A percentile compares a stretch with the other conserved stretches of the same genome.
phyloP scores from a whole-genome alignment of 768 basidiomycete genomes.

The Wakefieldia striispora region DNA sequence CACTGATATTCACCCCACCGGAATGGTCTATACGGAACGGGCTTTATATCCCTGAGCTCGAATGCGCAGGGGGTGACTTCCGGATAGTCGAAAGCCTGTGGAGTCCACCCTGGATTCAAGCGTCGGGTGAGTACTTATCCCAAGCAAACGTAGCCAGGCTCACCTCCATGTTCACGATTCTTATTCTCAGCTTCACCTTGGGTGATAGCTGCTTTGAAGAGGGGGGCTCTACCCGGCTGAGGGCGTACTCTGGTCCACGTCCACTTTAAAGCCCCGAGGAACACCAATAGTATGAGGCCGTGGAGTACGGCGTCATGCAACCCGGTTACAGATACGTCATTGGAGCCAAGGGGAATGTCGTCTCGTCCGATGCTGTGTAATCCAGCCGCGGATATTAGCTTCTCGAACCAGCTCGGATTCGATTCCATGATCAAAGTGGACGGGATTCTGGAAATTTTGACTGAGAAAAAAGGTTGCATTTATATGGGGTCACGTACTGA shows the following conservation, averaged over 20 bases:
- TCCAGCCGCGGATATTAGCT: slow-evolving; percentile 8
- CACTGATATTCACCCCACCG: slow-evolving; percentile 63
- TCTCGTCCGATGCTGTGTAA: slow-evolving; percentile 1
- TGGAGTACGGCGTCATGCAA: slow-evolving; percentile 20
- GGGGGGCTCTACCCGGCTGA: neutral
- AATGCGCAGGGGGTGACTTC: slow-evolving; percentile 39
- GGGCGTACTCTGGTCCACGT: slow-evolving; percentile 1
- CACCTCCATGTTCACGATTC: slow-evolving; percentile 24
- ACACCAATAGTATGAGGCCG: slow-evolving; percentile 6
- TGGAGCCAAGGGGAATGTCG: slow-evolving; percentile 10
- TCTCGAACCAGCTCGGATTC: slow-evolving; percentile 3
- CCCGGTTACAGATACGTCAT: slow-evolving; percentile 19
- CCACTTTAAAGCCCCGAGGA: slow-evolving; percentile 14
- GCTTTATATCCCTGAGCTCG: slow-evolving; percentile 44
- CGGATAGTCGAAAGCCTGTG: slow-evolving; percentile 52
- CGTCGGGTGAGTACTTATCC: neutral
- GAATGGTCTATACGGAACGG: slow-evolving; percentile 65
- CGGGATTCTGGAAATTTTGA: neutral
- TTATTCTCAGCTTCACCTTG: slow-evolving; percentile 17
- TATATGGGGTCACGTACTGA: neutral
- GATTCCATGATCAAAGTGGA: slow-evolving; percentile 5
- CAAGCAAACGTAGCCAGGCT: neutral
- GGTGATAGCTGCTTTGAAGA: neutral
- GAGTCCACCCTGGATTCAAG: slow-evolving; percentile 47
- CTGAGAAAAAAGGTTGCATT: neutral